Evolutionary conservation across 1,284 basidiomycete genomes (phyloP).

Genomic region (Cutaneotrichosporon sp.): DNA sequence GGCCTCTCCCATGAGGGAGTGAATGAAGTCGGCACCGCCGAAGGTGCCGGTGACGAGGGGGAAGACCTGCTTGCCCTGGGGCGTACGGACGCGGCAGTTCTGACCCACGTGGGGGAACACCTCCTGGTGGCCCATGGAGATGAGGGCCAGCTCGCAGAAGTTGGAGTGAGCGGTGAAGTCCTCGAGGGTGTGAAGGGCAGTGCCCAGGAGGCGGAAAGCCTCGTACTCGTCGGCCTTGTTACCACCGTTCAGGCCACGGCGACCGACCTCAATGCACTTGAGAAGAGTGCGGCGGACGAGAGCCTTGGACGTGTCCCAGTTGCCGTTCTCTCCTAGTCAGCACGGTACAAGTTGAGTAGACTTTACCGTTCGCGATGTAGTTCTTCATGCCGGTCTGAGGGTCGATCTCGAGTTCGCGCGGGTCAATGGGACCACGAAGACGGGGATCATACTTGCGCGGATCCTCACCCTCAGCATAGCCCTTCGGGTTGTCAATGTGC

Average conservation of each 20-base stretch:
- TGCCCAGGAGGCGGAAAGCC: conserved; percentile 70
- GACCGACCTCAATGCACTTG: conserved; percentile 59
- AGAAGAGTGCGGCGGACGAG: conserved; percentile 74
- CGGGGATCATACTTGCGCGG: conserved; percentile 69
- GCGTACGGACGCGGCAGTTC: conserved; percentile 68
- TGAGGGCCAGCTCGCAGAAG: conserved; percentile 74
- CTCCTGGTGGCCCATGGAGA: conserved; percentile 65
- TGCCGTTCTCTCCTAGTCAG: conserved; percentile 55
- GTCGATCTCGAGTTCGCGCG: conserved; percentile 80
- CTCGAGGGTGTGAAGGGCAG: conserved; percentile 51
- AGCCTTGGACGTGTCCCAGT: conserved; percentile 83
- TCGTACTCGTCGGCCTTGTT: conserved; percentile 75
- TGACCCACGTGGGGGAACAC: conserved; percentile 90
- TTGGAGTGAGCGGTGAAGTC: conserved; percentile 78
- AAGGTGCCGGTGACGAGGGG: conserved; percentile 87
- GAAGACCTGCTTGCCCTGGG: conserved; percentile 68
- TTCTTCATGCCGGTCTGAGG: conserved; percentile 89
- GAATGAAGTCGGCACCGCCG: conserved; percentile 78
- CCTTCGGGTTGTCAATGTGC: conserved; percentile 80
- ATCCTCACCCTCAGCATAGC: conserved; percentile 79
- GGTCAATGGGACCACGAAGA: conserved; percentile 68
- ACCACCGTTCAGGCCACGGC: conserved; percentile 55
- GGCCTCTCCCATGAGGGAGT: conserved; percentile 57
- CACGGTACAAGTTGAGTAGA: neutral
- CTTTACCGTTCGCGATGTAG: conserved; percentile 80